These are phyloP conservation scores for Isatis tinctoria DNA, from an alignment of 345 rosid genomes.

Conservation along the genomic window DNA sequence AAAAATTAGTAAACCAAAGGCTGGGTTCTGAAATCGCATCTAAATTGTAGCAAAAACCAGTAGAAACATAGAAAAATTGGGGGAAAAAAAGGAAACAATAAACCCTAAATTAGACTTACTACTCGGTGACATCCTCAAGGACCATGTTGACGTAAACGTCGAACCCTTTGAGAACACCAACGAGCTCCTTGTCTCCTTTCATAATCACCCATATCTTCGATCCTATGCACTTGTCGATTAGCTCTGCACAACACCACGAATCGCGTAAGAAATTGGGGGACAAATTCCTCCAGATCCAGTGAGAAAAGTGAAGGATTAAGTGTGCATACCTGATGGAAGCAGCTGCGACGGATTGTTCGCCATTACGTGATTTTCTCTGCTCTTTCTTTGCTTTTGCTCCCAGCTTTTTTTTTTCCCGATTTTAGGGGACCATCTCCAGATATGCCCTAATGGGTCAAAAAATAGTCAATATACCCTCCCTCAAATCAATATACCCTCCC, in stretches of 20 bases:
- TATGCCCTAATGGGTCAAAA: no score
- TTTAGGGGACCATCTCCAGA: no score
- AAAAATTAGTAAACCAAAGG: no score
- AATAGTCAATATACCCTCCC: no score
- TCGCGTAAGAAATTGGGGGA: background rate
- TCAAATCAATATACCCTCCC: no score
- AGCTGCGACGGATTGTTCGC: constrained; percentile 78
- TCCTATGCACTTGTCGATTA: constrained; percentile 81
- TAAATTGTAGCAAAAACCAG: no score
- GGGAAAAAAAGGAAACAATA: background rate
- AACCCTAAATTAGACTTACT: constrained; percentile 41
- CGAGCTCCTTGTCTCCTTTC: constrained; percentile 94
- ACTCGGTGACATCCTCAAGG: constrained; percentile 71
- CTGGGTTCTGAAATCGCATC: no score
- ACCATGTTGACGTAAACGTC: constrained; percentile 87
- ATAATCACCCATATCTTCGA: constrained; percentile 86
- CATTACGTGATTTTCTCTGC: constrained; percentile 30
- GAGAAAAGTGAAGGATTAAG: background rate
- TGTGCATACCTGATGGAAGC: constrained; percentile 53
- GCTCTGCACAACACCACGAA: constrained; percentile 41
- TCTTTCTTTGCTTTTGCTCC: background rate
- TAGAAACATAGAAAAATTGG: background rate
- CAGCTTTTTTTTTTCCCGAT: background rate
- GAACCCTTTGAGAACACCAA: constrained; percentile 70
- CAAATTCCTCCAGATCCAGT: background rate